phyloP scores from a whole-genome alignment of 1,284 basidiomycete species.

The Heterobasidion annosum region DNA sequence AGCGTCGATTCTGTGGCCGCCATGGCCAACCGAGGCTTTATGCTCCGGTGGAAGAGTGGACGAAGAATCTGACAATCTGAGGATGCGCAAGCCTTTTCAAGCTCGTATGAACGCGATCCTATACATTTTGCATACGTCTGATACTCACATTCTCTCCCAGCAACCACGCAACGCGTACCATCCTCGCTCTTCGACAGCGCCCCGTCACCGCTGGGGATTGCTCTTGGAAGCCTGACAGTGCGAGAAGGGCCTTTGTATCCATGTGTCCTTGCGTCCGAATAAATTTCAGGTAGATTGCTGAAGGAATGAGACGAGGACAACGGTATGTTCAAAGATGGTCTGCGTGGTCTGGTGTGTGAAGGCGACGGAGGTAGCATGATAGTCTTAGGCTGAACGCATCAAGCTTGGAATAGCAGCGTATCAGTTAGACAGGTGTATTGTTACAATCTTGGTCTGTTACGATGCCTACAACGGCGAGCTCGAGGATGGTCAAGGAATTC shows the following conservation, averaged over 20 bases:
- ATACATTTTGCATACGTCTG: conserved; percentile 2
- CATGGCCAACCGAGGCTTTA: conserved; percentile 43
- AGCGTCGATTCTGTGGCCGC: conserved; percentile 54
- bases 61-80: conserved; percentile 44
- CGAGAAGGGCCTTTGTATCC: conserved; percentile 35
- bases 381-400: no score
- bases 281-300: conserved; percentile 19
- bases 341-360: background rate
- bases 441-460: no score
- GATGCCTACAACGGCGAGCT: no score
- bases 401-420: no score
- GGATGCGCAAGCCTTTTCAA: conserved; percentile 50
- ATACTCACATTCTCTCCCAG: conserved; percentile 63
- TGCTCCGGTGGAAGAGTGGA: conserved; percentile 29
- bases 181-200: conserved; percentile 60
- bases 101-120: background rate
- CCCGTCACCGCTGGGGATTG: conserved; percentile 50
- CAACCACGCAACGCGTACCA: conserved; percentile 54
- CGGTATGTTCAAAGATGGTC: background rate
- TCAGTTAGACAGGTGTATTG: no score
- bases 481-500: no score
- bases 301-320: background rate
- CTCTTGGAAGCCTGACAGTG: conserved; percentile 47
- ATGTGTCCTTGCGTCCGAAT: conserved; percentile 34
- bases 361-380: no score